A percentile compares a stretch with the other conserved stretches of the same genome.
Evolutionary conservation across 345 rosid species (phyloP).

Genomic region (Leavenworthia alabamica): DNA sequence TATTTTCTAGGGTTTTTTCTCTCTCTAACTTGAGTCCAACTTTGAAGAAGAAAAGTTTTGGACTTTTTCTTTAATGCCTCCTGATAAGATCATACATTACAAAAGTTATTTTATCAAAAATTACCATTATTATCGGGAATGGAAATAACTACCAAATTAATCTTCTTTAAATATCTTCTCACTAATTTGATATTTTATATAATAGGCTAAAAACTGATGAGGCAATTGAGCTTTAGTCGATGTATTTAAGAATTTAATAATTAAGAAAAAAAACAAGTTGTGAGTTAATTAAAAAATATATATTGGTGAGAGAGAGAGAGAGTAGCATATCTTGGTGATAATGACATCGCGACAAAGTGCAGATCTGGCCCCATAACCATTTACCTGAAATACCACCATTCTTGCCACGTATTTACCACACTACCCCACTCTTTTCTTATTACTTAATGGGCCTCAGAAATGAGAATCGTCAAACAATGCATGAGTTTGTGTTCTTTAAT

Average conservation of each 20-base stretch:
- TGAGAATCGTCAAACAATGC: not conserved
- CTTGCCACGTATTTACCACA: not conserved
- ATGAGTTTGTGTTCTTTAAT: not conserved
- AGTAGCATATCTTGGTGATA: slow-evolving; percentile 58
- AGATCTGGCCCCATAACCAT: slow-evolving; percentile 46
- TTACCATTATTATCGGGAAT: slow-evolving; percentile 5
- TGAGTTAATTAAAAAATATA: not conserved
- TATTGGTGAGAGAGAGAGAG: not conserved
- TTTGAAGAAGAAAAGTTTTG: slow-evolving; percentile 31
- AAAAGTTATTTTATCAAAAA: slow-evolving; percentile 12
- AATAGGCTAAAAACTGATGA: too few species aligned
- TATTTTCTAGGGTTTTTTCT: slow-evolving; percentile 5
- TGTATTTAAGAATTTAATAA: not conserved
- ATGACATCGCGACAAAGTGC: slow-evolving; percentile 44
- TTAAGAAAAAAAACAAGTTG: not conserved
- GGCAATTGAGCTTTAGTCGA: not conserved
- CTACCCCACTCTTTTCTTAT: not conserved
- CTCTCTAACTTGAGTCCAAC: slow-evolving; percentile 28
- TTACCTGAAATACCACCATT: slow-evolving; percentile 25
- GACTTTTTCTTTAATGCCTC: slow-evolving; percentile 19
- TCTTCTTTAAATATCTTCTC: too few species aligned
- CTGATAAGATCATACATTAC: slow-evolving; percentile 17
- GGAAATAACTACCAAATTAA: not conserved
- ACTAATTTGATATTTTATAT: too few species aligned
- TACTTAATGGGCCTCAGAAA: not conserved